Conservation (phyloP, 2,329 filamentous ascomycete species). For the Coleophoma eucalyptorum region DNA sequence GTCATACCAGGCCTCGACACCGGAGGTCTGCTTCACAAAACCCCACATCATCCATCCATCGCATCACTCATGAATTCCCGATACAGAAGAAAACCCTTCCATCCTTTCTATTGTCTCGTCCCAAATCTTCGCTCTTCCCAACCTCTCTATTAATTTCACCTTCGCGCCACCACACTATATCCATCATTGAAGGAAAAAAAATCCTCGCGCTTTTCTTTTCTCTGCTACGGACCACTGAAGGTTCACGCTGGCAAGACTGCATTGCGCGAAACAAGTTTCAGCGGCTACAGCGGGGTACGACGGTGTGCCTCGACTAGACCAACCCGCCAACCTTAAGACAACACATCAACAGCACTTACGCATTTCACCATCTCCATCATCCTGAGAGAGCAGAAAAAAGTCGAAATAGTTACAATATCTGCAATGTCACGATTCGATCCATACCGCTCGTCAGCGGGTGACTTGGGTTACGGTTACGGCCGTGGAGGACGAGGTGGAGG, state of each 20-base stretch:
- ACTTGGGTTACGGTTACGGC: conserved; percentile 29
- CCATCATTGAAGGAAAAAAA: no score
- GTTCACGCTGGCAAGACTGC: no score
- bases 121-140: background rate
- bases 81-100: background rate
- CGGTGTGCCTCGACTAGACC: background rate
- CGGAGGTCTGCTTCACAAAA: background rate
- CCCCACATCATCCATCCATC: background rate
- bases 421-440: conserved; percentile 25
- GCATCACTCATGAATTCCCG: background rate
- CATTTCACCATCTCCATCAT: background rate
- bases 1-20: background rate
- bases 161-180: background rate
- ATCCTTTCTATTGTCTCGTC: background rate
- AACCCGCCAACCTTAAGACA: no score
- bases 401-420: background rate
- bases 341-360: no score
- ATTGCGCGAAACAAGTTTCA: background rate
- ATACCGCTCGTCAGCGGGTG: conserved; percentile 28
- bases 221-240: no score
- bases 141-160: background rate
- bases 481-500: conserved; percentile 17
- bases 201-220: no score
- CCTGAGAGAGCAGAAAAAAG: background rate
- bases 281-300: conserved; percentile 1